Percentiles rank a stretch among this genome's conserved stretches.
These are phyloP conservation scores for Arabidopsis arenosa DNA, from an alignment of 345 rosid genomes.

Conservation along the genomic window DNA sequence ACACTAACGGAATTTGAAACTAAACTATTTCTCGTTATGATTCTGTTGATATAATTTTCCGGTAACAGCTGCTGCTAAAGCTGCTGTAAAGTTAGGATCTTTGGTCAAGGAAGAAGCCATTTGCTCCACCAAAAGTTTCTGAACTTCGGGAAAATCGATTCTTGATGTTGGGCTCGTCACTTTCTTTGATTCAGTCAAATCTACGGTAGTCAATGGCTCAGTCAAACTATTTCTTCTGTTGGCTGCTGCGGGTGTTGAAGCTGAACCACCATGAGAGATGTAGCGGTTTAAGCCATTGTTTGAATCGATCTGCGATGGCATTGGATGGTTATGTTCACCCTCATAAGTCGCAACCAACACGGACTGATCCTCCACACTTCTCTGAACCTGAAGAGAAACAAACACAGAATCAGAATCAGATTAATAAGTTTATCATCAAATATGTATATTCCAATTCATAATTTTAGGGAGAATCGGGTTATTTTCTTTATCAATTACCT, in stretches of 20 bases:
- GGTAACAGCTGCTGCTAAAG: constrained; percentile 92
- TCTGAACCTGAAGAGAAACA: constrained; percentile 73
- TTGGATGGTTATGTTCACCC: constrained; percentile 97
- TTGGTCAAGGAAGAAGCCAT: constrained; percentile 94
- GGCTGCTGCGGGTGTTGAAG: constrained; percentile 52
- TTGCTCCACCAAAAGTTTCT: constrained; percentile 80
- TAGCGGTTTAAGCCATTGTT: constrained; percentile 55
- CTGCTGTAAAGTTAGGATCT: constrained; percentile 94
- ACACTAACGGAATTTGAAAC: constrained; percentile 23
- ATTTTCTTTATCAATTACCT: constrained; percentile 51
- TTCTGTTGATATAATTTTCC: constrained; percentile 73
- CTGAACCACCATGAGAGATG: constrained; percentile 36
- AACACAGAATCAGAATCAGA: constrained; percentile 23
- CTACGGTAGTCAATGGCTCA: constrained; percentile 52
- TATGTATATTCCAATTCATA: not conserved
- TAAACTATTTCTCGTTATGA: constrained; percentile 50
- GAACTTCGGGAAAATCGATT: constrained; percentile 67
- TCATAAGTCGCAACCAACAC: constrained; percentile 93
- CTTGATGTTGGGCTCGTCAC: constrained; percentile 44
- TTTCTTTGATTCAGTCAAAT: constrained; percentile 39
- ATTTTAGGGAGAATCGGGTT: not conserved
- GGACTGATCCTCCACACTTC: constrained; percentile 88
- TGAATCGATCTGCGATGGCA: constrained; percentile 65
- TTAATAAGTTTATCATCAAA: not conserved
- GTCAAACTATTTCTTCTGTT: constrained; percentile 50